Base-by-base conservation (phyloP, 2,329 filamentous ascomycete genomes). In the Verticillium dahliae region DNA sequence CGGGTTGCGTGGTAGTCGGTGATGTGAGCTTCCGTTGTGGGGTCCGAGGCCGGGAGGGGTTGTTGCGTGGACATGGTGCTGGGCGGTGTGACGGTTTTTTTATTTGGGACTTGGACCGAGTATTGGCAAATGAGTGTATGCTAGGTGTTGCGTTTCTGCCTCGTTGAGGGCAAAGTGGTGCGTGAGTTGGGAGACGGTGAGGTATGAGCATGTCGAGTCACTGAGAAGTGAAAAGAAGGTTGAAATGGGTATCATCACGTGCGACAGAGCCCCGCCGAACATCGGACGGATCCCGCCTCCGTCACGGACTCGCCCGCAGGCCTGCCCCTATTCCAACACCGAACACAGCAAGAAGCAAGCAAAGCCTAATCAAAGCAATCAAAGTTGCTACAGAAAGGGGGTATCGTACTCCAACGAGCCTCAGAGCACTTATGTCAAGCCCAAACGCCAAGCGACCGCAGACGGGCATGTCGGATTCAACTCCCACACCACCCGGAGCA, bases 1-100 rank as follows among this genome's bases (percentile, higher is more conserved):
- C 66, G 65, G n/a, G 66, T 65, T 15, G 57, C 38, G 61, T 67
- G 67, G 60, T 69, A 69, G 57, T 62, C 41, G 38, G 58, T 11
- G 38, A 69, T 57, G 62, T 69, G 67, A 14, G 66, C 56, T 39
- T 67, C 63, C 38, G 61, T 65, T n/a, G 59, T 60, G 14, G 64
- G 56, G 62, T 66, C 66, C 11, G 67, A 63, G 9, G 57, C 58
- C 22, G 59, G 60, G 22, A 64, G 35, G 13, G 62, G 18, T 13
- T 59, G 50, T 7, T 41, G 50, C 18, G 59, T 59, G 14, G 54
- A 56, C 45, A 52, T 52, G 45, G 18, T 52, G 45, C 27, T 62
- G 59, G 18, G 27, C 27, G n/a, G 10, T 41, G 15, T 41, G 39
- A 41, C 6, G 4, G 14, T 11, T n/a, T 52, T 22, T 45, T 45